phyloP scores from a whole-genome alignment of 2,329 filamentous ascomycete species.

The Xylariaceae sp. region DNA sequence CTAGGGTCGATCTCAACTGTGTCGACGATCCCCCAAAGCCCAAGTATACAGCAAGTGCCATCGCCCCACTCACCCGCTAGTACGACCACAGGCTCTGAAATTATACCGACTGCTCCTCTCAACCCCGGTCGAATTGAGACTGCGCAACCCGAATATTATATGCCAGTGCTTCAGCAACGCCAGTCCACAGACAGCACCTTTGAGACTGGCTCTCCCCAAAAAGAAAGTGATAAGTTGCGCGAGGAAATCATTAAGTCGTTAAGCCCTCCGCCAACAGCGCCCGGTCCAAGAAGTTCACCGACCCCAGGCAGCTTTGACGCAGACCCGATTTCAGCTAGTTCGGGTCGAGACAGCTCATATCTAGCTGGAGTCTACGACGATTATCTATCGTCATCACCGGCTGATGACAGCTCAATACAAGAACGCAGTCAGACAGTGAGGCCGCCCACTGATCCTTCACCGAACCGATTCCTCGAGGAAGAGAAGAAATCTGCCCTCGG shows the following conservation, averaged over 20 bases:
- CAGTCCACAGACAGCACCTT: slow-evolving; percentile 44
- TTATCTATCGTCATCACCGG: slow-evolving; percentile 54
- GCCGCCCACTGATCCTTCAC: slow-evolving; percentile 14
- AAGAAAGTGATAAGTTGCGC: slow-evolving; percentile 65
- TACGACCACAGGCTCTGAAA: slow-evolving; percentile 25
- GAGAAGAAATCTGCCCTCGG: background rate
- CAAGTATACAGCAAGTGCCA: slow-evolving; percentile 18
- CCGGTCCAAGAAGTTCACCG: slow-evolving; percentile 16
- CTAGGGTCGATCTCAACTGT: slow-evolving; percentile 14
- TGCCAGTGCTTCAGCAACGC: slow-evolving; percentile 36
- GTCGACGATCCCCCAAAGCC: slow-evolving; percentile 3
- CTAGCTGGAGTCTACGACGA: slow-evolving; percentile 62
- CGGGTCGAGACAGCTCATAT: slow-evolving; percentile 54
- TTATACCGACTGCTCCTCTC: slow-evolving; percentile 42
- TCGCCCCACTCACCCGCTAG: slow-evolving; percentile 15
- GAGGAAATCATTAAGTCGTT: slow-evolving; percentile 72
- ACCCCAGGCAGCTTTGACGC: slow-evolving; percentile 9
- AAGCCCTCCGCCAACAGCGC: slow-evolving; percentile 41
- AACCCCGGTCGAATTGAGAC: slow-evolving; percentile 37
- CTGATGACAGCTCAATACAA: slow-evolving; percentile 36
- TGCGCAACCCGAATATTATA: slow-evolving; percentile 34
- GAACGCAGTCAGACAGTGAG: slow-evolving; percentile 29
- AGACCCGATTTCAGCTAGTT: slow-evolving; percentile 16
- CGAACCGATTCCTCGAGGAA: background rate
- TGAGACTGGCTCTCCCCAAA: slow-evolving; percentile 49